Evolutionary conservation across 176 grass and related monocot species (phyloP).

Genomic region (Puccinellia tenuiflora): DNA sequence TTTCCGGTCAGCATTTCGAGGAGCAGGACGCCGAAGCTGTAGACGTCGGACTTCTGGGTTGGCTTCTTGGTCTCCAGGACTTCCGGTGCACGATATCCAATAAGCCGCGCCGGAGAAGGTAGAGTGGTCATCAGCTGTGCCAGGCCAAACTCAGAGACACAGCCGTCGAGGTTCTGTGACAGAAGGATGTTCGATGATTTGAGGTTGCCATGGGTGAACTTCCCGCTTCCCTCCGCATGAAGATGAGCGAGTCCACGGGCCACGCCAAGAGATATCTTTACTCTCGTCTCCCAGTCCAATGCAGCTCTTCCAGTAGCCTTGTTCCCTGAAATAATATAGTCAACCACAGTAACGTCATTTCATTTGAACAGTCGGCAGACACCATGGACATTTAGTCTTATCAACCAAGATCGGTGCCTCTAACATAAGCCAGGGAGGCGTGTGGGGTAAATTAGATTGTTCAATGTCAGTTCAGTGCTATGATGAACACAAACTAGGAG

Average conservation of each 20-base stretch:
- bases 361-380: background rate
- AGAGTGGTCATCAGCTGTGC: slow-evolving; percentile 67
- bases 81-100: slow-evolving; percentile 83
- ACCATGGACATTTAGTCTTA: background rate
- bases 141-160: slow-evolving; percentile 72
- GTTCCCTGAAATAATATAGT: slow-evolving; percentile 43
- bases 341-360: slow-evolving; percentile 21
- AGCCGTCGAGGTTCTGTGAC: slow-evolving; percentile 45
- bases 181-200: slow-evolving; percentile 88
- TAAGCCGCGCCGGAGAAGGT: slow-evolving; percentile 37
- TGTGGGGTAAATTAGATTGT: background rate
- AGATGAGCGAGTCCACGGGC: slow-evolving; percentile 70
- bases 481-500: background rate
- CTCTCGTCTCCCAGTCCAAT: slow-evolving; percentile 74
- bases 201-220: slow-evolving; percentile 87
- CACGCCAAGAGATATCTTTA: slow-evolving; percentile 70
- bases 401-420: background rate
- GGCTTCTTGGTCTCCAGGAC: slow-evolving; percentile 66
- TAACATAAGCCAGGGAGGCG: background rate
- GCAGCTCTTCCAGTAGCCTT: slow-evolving; percentile 52
- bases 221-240: slow-evolving; percentile 72
- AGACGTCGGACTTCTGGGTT: slow-evolving; percentile 86
- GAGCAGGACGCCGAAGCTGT: slow-evolving; percentile 83
- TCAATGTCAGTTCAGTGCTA: background rate
- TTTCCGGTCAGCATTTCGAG: slow-evolving; percentile 94